Conservation (phyloP, 2,329 filamentous ascomycete species). For the Fusarium phyllophilum region DNA sequence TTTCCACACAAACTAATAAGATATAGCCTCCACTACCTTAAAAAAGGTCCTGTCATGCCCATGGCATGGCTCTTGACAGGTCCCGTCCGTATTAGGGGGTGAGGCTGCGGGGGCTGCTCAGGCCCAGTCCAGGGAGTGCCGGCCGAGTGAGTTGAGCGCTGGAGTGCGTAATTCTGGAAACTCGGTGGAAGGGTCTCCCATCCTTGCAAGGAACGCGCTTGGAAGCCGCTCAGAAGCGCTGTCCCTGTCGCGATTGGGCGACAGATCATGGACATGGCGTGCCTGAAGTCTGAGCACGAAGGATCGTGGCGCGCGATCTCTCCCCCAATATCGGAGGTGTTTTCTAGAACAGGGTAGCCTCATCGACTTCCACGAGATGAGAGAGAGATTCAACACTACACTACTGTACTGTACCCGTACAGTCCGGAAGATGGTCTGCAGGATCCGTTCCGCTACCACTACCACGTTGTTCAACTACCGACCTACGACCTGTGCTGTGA, state of each 20-base stretch:
- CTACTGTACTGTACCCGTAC: not conserved
- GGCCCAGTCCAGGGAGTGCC: constrained; percentile 13
- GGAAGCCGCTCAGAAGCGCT: constrained; percentile 37
- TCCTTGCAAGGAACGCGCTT: constrained; percentile 40
- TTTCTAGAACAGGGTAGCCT: constrained; percentile 41
- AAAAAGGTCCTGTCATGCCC: not conserved
- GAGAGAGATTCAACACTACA: constrained; percentile 6
- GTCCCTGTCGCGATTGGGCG: constrained; percentile 22
- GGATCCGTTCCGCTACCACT: constrained; percentile 21
- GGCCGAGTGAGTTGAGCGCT: constrained; percentile 24
- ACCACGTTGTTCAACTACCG: constrained; percentile 39
- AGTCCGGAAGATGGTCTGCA: constrained; percentile 26
- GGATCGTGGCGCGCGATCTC: constrained; percentile 38
- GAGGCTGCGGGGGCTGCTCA: constrained; percentile 6
- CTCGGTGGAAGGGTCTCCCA: constrained; percentile 27
- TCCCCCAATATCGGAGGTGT: constrained; percentile 33
- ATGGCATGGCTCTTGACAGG: constrained; percentile 20
- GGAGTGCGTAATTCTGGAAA: constrained; percentile 36
- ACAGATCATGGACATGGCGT: constrained; percentile 2
- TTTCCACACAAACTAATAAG: constrained; percentile 13
- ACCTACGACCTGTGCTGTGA: constrained; percentile 3
- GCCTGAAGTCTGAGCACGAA: constrained; percentile 6
- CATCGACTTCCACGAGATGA: constrained; percentile 18
- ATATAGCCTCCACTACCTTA: constrained; percentile 9
- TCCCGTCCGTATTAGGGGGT: constrained; percentile 9